Base-by-base conservation (phyloP, 495 filamentous ascomycete genomes). In the Penicillium tannophilum region DNA sequence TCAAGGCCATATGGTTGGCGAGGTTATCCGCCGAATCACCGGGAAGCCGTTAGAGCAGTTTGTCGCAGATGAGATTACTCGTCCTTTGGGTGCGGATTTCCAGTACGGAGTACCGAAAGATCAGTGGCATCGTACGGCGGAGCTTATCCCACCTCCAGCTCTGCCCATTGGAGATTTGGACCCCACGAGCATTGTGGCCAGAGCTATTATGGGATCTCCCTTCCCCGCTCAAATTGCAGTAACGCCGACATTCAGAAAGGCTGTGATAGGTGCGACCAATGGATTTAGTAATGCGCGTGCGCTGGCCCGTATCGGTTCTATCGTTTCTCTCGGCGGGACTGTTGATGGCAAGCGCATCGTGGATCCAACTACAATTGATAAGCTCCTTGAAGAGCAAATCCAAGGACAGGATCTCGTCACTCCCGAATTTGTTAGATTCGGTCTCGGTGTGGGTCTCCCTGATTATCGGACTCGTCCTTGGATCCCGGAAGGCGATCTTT, bases 1-100 rank as follows among this genome's bases (percentile, higher is more conserved):
- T 3, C 72, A 75, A 54, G 79, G 79, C 3, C 68, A 75, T 53
- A 50, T 82, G 20, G 50, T 79, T 8, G 74, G 71, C 7, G 77
- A 76, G 28, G 49, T 80, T 17, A 65, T 80, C 11, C 65, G 64
- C 12, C 70, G 73, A 5, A 63, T 74, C 3, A 71, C 68, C 8
- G 76, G 76, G 0, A 78, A 76, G 28, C 26, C 66, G 0, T 54
- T 80, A 39, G 62, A 62, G 30, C 62, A 78, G 42, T 80, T 79
- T 54, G 68, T 82, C 35, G 60, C 59, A 11, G 69, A 80, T 3
- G 72, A 80, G 48, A 63, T 81, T 24, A 65, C 75, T 0, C 48
- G 42, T 0, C 77, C 77, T 2, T 56, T 75, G 8, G 60, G 58
- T 6, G 78, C 77, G 1, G 78, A 80, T 52, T 81, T 76, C 48